Evolutionary conservation across 2,329 filamentous ascomycete genomes (phyloP).

Genomic region (Thelonectria discophora): DNA sequence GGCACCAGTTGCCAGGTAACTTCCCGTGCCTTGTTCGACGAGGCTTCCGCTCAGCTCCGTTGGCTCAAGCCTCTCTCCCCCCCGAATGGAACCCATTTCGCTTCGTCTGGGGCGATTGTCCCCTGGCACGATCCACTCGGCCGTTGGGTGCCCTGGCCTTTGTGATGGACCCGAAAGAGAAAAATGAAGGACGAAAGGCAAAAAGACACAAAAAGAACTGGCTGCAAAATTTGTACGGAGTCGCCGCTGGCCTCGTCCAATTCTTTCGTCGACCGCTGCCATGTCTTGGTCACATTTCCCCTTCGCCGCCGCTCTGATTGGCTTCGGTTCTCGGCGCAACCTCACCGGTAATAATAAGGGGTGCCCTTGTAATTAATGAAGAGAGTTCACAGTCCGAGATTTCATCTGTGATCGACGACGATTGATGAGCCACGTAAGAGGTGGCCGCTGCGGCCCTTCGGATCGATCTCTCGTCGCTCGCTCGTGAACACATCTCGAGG

Average conservation of each 20-base stretch:
- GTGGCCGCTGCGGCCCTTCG: not conserved
- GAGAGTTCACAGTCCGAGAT: not conserved
- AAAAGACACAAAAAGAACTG: not conserved
- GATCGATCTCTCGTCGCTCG: slow-evolving; percentile 2
- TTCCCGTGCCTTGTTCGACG: no score
- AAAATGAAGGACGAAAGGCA: not conserved
- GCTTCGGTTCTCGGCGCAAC: slow-evolving; percentile 1
- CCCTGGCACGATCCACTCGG: slow-evolving; percentile 14
- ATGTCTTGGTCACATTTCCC: not conserved
- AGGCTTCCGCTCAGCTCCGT: not conserved
- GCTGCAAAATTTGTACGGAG: not conserved
- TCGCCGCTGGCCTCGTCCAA: not conserved
- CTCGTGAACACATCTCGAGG: no score
- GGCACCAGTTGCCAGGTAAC: no score
- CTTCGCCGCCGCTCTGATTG: slow-evolving; percentile 1
- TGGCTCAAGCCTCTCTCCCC: not conserved
- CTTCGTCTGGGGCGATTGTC: slow-evolving; percentile 14
- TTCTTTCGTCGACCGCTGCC: not conserved
- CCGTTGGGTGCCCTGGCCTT: slow-evolving; percentile 4
- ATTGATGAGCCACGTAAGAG: not conserved
- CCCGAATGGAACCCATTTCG: slow-evolving; percentile 22
- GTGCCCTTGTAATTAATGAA: no score
- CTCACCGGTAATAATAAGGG: not conserved
- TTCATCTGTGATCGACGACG: not conserved
- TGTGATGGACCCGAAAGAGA: slow-evolving; percentile 8